Percentiles rank a stretch among this genome's conserved stretches.
Evolutionary conservation across 768 basidiomycete genomes (phyloP).

Genomic region (Clitopilus hobsonii): DNA sequence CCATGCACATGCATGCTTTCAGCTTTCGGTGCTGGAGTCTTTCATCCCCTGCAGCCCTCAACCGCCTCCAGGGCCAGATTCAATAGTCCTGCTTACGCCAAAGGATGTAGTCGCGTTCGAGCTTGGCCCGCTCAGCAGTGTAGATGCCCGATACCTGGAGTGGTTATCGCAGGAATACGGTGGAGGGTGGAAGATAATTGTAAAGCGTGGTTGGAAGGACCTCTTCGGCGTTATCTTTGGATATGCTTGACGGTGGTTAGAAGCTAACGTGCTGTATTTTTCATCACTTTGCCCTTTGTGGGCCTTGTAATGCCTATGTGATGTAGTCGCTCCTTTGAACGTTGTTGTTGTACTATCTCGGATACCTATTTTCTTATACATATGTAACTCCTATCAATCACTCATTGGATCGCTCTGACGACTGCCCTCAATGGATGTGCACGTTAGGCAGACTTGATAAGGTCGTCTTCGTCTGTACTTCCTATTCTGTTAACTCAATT

Average conservation of each 20-base stretch:
- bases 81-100: constrained; percentile 44
- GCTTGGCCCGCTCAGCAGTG: constrained; percentile 65
- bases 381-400: too few species aligned
- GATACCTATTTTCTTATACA: neutral
- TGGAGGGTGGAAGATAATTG: constrained; percentile 32
- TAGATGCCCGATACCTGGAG: constrained; percentile 73
- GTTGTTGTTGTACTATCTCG: neutral
- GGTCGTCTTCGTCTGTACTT: too few species aligned
- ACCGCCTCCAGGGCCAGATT: neutral
- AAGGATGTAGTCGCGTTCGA: constrained; percentile 66
- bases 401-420: too few species aligned
- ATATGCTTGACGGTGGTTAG: constrained; percentile 16
- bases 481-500: too few species aligned
- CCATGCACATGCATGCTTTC: constrained; percentile 59
- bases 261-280: too few species aligned
- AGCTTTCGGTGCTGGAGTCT: constrained; percentile 43
- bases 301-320: neutral
- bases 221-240: constrained; percentile 42
- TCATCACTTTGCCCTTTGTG: neutral
- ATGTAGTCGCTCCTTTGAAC: neutral
- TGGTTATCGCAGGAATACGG: constrained; percentile 72
- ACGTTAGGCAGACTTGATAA: too few species aligned
- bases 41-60: constrained; percentile 19
- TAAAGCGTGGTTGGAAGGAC: constrained; percentile 50
- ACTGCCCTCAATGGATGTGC: too few species aligned